These are phyloP conservation scores for Geotrichum armillariae DNA, from an alignment of 1,139 yeast genomes.

Conservation along the genomic window DNA sequence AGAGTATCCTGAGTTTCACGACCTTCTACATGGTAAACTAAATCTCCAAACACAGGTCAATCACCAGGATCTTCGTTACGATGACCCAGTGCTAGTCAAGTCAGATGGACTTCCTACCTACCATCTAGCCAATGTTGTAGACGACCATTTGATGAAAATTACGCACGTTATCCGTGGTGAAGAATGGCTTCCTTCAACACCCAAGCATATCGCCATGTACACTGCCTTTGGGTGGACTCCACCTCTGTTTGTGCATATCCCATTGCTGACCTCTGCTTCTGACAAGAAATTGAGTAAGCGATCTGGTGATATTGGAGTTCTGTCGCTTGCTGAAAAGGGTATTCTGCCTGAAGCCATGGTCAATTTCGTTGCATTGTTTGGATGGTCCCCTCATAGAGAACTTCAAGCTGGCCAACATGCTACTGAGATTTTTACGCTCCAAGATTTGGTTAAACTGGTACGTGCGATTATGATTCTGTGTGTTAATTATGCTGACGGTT, in stretches of 20 bases:
- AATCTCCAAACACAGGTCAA: constrained; percentile 82
- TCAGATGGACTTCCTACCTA: constrained; percentile 95
- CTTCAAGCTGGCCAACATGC: constrained; percentile 37
- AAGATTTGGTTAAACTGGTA: constrained; percentile 47
- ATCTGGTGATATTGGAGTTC: constrained; percentile 74
- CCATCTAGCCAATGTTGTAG: constrained; percentile 94
- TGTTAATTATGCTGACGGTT: not conserved
- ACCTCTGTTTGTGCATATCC: constrained; percentile 86
- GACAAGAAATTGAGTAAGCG: constrained; percentile 89
- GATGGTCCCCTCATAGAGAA: constrained; percentile 83
- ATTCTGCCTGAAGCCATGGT: constrained; percentile 82
- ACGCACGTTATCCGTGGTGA: constrained; percentile 97
- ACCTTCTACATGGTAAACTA: constrained; percentile 73
- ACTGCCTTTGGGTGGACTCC: constrained; percentile 83
- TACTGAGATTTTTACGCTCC: constrained; percentile 61
- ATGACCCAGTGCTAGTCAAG: constrained; percentile 85
- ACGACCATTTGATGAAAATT: constrained; percentile 88
- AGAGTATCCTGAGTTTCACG: constrained; percentile 63
- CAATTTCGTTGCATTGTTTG: constrained; percentile 86
- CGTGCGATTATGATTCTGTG: not conserved
- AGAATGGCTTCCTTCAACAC: constrained; percentile 96
- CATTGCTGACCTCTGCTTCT: constrained; percentile 67
- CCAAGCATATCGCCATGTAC: constrained; percentile 87
- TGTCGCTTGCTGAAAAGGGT: constrained; percentile 58
- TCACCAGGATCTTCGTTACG: constrained; percentile 66